Base-by-base conservation (phyloP, 108 stramenopile species). In the Stephanodiscus minutulus region DNA sequence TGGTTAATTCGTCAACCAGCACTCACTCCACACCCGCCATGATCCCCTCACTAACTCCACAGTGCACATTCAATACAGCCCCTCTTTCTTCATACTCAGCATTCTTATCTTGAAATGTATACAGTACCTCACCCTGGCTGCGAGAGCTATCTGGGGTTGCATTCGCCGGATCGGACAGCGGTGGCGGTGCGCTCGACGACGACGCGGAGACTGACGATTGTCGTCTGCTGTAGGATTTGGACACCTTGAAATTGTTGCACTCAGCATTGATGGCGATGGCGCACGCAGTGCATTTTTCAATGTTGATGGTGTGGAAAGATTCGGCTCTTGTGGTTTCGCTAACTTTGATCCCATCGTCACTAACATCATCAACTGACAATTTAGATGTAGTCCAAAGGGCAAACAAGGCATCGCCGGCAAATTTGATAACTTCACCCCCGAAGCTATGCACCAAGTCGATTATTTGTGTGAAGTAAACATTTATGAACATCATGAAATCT, bases 381-480 rank as follows among this genome's bases (percentile, higher is more conserved):
- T 29, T 66, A 7, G 20, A 22, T 21, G 66, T 27, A 22, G 56
- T 68, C 82, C 82, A 86, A 11, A 72, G 43, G 15, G 77, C 79
- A 72, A 48, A 72, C 44, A 86, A 56, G 3, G 85, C 85, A 57
- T 86, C 85, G 10, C 85, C 85, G 0, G 83, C 82, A 44, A 83
- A 86, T 35, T 86, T 86, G 22, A 83, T 22, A 5, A 86, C 82
- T 17, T 86, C 85, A 33, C 85, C 85, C n/a, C 64, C 76, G 28
- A 55, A 53, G 12, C 24, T 39, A 7, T 15, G 50, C 18, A 86
- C 61, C 21, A 73, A 39, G 10, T 77, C 48, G 17, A 86, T 53
- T 36, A 82, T 79, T 49, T 63, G 46, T 31, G 79, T 54, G 60
- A 83, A 86, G 70, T 81, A 83, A 3, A 31, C 50, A 50, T 86